A percentile compares a stretch with the other conserved stretches of the same genome.
Evolutionary conservation across 1,139 yeast genomes (phyloP).

Genomic region (Eremothecium cymbalariae): DNA sequence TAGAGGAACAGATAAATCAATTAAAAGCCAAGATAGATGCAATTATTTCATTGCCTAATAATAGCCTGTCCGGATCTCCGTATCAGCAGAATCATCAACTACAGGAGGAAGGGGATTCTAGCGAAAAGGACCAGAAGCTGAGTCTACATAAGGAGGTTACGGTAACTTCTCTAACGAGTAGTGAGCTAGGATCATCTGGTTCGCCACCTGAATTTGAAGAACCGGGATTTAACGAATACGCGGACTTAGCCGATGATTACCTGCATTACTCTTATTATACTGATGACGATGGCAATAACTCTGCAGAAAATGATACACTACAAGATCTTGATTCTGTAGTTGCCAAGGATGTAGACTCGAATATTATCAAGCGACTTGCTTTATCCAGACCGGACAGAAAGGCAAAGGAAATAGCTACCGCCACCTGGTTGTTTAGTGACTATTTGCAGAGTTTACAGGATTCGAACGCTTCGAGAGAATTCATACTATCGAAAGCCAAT

Average conservation of each 20-base stretch:
- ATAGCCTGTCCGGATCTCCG: too few species aligned
- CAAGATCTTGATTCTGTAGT: conserved; percentile 3
- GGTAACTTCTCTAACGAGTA: too few species aligned
- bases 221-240: neutral
- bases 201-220: neutral
- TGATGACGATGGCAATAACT: conserved; percentile 1
- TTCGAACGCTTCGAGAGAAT: conserved; percentile 39
- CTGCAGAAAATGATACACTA: conserved; percentile 2
- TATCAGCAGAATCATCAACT: neutral
- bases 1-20: conserved; percentile 22
- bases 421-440: conserved; percentile 45
- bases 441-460: conserved; percentile 39
- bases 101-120: too few species aligned
- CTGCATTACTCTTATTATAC: conserved; percentile 5
- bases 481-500: conserved; percentile 52
- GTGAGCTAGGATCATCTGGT: too few species aligned
- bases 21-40: conserved; percentile 20
- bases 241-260: conserved; percentile 4
- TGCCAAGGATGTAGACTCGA: conserved; percentile 1
- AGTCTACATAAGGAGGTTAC: too few species aligned
- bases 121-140: too few species aligned
- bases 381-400: conserved; percentile 14
- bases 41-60: neutral
- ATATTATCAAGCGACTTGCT: conserved; percentile 8
- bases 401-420: conserved; percentile 25